Conservation (phyloP, 768 basidiomycete species). For the Pilatotrama ljubarskyi region DNA sequence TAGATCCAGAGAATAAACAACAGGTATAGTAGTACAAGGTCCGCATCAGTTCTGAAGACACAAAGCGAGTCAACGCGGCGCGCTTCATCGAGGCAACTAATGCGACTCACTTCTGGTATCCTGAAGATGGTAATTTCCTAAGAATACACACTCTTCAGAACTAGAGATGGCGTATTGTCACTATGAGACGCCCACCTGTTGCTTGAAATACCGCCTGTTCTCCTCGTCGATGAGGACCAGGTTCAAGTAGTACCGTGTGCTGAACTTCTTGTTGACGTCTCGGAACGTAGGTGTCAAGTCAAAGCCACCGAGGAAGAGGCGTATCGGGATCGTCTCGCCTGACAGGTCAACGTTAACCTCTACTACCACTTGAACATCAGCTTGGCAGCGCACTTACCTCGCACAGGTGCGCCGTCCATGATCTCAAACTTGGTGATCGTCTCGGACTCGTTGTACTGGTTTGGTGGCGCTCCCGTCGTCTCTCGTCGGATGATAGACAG, state of each 20-base stretch:
- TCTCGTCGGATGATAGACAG: conserved; percentile 96
- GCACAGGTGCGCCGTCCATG: conserved; percentile 98
- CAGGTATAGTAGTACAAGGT: conserved; percentile 28
- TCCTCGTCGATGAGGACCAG: conserved; percentile 97
- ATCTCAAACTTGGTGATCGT: conserved; percentile 99
- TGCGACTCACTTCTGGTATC: conserved; percentile 75
- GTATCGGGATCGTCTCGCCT: conserved; percentile 99
- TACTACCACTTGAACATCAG: neutral
- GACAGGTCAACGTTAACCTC: neutral
- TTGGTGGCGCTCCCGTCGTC: conserved; percentile 96
- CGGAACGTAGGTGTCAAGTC: conserved; percentile 98
- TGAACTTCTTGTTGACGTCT: conserved; percentile 99
- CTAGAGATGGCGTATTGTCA: neutral
- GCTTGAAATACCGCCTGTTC: conserved; percentile 97
- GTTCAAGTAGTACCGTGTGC: conserved; percentile 95
- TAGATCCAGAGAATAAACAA: conserved; percentile 27
- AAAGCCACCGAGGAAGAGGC: conserved; percentile 96
- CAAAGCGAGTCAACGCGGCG: neutral
- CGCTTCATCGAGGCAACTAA: neutral
- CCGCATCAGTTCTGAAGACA: conserved; percentile 38
- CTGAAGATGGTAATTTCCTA: conserved; percentile 89
- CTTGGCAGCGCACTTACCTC: conserved; percentile 52
- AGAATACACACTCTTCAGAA: neutral
- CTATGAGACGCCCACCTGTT: conserved; percentile 58
- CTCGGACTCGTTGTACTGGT: conserved; percentile 98